Evolutionary conservation across 768 basidiomycete species (phyloP).

Genomic region (Calvatia gigantea): DNA sequence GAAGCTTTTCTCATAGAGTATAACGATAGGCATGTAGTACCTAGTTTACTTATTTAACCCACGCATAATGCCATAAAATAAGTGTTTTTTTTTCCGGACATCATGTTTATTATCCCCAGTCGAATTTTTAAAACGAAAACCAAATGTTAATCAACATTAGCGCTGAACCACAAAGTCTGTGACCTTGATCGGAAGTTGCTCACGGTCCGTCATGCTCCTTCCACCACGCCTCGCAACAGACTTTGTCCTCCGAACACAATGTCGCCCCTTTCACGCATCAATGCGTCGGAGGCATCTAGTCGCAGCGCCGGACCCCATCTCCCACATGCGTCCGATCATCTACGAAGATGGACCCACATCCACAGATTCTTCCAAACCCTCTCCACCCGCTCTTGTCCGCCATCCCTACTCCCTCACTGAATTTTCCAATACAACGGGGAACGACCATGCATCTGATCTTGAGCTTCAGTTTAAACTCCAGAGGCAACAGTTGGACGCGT

Average conservation of each 20-base stretch:
- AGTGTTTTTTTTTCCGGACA: too few species aligned
- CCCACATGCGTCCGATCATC: conserved; percentile 75
- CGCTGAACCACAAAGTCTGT: not conserved
- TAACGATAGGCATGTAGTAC: conserved; percentile 3
- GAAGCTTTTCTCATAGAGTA: conserved; percentile 27
- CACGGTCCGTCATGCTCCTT: conserved; percentile 1
- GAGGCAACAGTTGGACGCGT: conserved; percentile 67
- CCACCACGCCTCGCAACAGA: not conserved
- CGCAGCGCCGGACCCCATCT: conserved; percentile 74
- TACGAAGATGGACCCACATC: conserved; percentile 53
- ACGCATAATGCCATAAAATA: not conserved
- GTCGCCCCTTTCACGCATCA: conserved; percentile 41
- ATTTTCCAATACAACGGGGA: conserved; percentile 41
- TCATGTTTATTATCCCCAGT: too few species aligned
- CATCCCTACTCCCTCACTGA: conserved; percentile 83
- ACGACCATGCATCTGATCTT: conserved; percentile 32
- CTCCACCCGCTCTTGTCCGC: conserved; percentile 29
- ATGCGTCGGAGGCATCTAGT: conserved; percentile 33
- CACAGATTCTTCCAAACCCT: conserved; percentile 19
- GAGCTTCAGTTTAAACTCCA: conserved; percentile 72
- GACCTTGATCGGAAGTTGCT: not conserved
- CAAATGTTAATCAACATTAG: not conserved
- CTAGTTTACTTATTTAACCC: not conserved
- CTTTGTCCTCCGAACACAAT: not conserved
- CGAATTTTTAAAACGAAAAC: too few species aligned